A percentile compares a stretch with the other conserved stretches of the same genome.
phyloP scores from a whole-genome alignment of 495 filamentous ascomycete genomes.

The Penicillium flavigenum region DNA sequence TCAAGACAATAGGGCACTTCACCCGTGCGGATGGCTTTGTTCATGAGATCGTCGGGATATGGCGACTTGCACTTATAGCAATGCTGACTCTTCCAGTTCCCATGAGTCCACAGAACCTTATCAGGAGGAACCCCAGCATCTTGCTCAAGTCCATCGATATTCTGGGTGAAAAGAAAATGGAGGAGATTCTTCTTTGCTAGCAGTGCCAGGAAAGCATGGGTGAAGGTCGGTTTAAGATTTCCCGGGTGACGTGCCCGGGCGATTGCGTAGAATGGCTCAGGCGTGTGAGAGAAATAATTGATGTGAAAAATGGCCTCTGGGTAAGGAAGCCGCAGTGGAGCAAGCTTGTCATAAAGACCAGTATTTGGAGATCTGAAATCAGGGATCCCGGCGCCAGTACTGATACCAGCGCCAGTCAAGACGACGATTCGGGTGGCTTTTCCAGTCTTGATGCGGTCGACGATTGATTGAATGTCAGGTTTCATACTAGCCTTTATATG shows the following conservation, averaged over 20 bases:
- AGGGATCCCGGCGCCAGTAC: constrained; percentile 69
- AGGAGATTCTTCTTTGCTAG: constrained; percentile 69
- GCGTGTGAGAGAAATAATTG: constrained; percentile 72
- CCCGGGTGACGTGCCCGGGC: constrained; percentile 82
- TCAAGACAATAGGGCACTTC: constrained; percentile 65
- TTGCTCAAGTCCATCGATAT: constrained; percentile 86
- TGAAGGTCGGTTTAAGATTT: constrained; percentile 72
- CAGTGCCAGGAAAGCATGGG: constrained; percentile 69
- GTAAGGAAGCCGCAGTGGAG: constrained; percentile 72
- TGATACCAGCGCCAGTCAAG: constrained; percentile 34
- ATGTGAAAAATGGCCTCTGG: constrained; percentile 75
- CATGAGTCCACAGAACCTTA: constrained; percentile 79
- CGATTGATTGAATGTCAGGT: constrained; percentile 15
- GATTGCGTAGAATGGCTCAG: constrained; percentile 80
- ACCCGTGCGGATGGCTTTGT: constrained; percentile 54
- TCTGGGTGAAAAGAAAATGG: constrained; percentile 83
- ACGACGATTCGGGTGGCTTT: constrained; percentile 25
- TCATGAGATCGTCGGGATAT: constrained; percentile 68
- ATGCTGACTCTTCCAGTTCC: constrained; percentile 76
- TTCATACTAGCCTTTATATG: not conserved
- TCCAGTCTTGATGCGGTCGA: constrained; percentile 20
- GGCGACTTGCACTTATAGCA: constrained; percentile 73
- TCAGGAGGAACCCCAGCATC: constrained; percentile 73
- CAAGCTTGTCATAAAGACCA: constrained; percentile 80
- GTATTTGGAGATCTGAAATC: constrained; percentile 75